These are phyloP conservation scores for Zostera marina DNA, from an alignment of 116 monocot species.

Conservation along the genomic window DNA sequence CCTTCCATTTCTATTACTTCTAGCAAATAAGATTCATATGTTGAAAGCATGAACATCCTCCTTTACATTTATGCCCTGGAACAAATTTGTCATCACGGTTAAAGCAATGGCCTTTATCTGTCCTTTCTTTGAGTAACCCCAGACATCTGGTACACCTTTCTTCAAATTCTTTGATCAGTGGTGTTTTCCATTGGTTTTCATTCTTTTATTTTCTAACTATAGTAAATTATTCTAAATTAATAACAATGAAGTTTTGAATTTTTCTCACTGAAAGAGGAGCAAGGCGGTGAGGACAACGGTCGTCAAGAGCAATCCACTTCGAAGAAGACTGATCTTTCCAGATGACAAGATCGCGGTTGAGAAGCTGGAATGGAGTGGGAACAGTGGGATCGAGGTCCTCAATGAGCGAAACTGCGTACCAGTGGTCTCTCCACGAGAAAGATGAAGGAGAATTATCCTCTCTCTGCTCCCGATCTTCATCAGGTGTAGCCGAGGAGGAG, in stretches of 20 bases:
- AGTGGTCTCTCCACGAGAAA: slow-evolving; percentile 95
- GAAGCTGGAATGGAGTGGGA: slow-evolving; percentile 89
- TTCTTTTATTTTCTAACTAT: neutral
- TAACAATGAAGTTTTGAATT: neutral
- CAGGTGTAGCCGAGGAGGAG: neutral
- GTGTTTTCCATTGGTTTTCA: neutral
- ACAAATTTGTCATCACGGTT: no score
- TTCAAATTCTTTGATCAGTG: no score
- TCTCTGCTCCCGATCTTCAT: neutral
- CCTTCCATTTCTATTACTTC: no score
- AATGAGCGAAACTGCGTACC: slow-evolving; percentile 88
- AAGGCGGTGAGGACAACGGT: slow-evolving; percentile 91
- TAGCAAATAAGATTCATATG: no score
- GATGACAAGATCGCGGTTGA: slow-evolving; percentile 85
- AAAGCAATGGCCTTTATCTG: no score
- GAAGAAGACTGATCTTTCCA: slow-evolving; percentile 66
- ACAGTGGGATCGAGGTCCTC: slow-evolving; percentile 71
- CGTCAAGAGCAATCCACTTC: slow-evolving; percentile 81
- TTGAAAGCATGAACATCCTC: no score
- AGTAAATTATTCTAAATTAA: neutral
- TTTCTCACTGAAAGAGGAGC: slow-evolving; percentile 78
- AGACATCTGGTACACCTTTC: no score
- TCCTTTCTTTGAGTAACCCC: no score
- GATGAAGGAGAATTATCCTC: neutral
- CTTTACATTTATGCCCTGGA: no score